Evolutionary conservation across 352 stramenopile species (phyloP), one percentile per base, ranked within the genome.

Genomic region (Phytophthora parvispora): DNA sequence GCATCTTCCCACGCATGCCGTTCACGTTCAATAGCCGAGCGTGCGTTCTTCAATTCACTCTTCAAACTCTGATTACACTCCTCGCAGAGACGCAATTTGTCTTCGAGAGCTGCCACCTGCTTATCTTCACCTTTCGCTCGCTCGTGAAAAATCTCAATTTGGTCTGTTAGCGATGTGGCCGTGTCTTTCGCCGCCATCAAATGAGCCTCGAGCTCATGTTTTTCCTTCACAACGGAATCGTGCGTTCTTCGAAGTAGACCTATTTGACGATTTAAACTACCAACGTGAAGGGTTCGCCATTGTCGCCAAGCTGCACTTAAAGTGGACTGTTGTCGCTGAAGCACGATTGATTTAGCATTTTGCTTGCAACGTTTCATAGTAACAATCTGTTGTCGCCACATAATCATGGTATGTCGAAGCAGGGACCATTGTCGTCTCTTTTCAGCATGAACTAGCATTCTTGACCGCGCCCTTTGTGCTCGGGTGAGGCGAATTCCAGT

Each of bases 121-220:
- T 60, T 40, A 2, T 65, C 60, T 20, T 84, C 64, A 9, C 45
- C 57, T 1, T 82, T 74, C 1, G 73, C 55, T n/a, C 67, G 73
- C 29, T 63, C 56, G 22, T 69, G 67, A 2, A 89, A 52, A 15
- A 61, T 32, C 0, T 74, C 64, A 6, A 91, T 53, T n/a, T 82
- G 62, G 6, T 92, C 62, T 2, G 60, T 56, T 18, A 92, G n/a
- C 9, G 82, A 80, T 6, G 78, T 53, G 1, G 63, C 51, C 9
- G 71, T 71, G 25, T 90, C 75, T 20, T 79, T 83, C 1, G 67
- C 54, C n/a, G 75, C 54, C n/a, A 78, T 18, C 0, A 92, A 25
- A 45, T 89, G 77, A 3, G 75, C 67, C 52, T 94, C 79, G 1
- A 86, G 55, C 6, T 77, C 71, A 24, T 83, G 68, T 29, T 84